Evolutionary conservation across 805 yeast genomes (phyloP).

Genomic region (Komagataella mondaviorum): DNA sequence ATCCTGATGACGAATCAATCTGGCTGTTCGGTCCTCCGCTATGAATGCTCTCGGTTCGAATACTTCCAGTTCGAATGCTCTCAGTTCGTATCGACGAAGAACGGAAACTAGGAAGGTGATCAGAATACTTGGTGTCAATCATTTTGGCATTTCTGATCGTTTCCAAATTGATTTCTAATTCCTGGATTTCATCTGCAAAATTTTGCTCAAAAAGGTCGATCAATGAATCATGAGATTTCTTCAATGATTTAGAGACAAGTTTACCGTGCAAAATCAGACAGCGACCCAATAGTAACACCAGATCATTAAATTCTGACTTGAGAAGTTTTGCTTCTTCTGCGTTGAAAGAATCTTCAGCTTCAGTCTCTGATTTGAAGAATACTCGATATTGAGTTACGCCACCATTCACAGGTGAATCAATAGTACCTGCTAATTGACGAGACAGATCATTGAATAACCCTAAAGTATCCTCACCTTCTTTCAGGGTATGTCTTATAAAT

Average conservation of each 20-base stretch:
- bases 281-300: conserved; percentile 49
- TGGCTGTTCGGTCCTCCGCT: neutral
- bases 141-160: neutral
- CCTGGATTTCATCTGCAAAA: conserved; percentile 49
- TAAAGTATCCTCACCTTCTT: conserved; percentile 26
- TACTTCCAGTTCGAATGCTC: neutral
- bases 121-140: neutral
- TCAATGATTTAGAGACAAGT: conserved; percentile 41
- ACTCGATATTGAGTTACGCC: conserved; percentile 77
- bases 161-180: conserved; percentile 17
- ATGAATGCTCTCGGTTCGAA: neutral
- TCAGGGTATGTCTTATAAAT: conserved; percentile 34
- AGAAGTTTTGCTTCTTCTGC: conserved; percentile 14
- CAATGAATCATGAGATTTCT: conserved; percentile 54
- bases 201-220: conserved; percentile 51
- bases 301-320: conserved; percentile 47
- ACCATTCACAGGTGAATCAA: conserved; percentile 87
- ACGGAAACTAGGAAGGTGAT: neutral
- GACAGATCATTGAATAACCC: conserved; percentile 51
- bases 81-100: neutral
- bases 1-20: neutral
- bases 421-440: conserved; percentile 68
- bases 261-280: conserved; percentile 60
- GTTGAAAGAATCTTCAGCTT: conserved; percentile 11
- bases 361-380: conserved; percentile 35